Conservation (phyloP, 768 basidiomycete genomes). For the Astraeus odoratus region DNA sequence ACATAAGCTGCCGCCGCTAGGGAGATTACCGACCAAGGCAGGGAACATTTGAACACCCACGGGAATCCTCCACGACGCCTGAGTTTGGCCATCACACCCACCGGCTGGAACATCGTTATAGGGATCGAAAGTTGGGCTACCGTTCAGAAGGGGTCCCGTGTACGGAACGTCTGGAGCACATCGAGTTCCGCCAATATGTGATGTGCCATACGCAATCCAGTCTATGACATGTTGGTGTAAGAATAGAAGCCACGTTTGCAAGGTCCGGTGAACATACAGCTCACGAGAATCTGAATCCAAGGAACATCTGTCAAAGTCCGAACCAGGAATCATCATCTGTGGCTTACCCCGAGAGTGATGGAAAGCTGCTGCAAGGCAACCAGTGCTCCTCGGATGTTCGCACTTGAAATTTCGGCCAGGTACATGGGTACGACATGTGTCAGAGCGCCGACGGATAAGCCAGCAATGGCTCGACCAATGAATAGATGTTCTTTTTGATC, state of each 20-base stretch:
- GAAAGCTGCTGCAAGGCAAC: slow-evolving; percentile 31
- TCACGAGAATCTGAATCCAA: slow-evolving; percentile 21
- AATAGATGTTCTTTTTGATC: slow-evolving; percentile 20
- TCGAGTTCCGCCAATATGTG: slow-evolving; percentile 27
- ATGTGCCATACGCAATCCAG: slow-evolving; percentile 28
- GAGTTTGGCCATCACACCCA: slow-evolving; percentile 24
- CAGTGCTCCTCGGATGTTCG: slow-evolving; percentile 31
- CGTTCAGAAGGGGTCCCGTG: slow-evolving; percentile 24
- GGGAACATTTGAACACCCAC: slow-evolving; percentile 33
- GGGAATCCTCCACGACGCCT: slow-evolving; percentile 31
- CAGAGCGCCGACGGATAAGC: slow-evolving; percentile 14
- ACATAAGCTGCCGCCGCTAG: not conserved
- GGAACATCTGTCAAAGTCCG: not conserved
- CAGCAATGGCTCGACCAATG: slow-evolving; percentile 22
- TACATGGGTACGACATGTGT: slow-evolving; percentile 27
- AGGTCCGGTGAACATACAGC: slow-evolving; percentile 16
- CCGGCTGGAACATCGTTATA: slow-evolving; percentile 24
- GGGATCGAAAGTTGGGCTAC: slow-evolving; percentile 24
- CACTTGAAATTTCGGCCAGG: slow-evolving; percentile 33
- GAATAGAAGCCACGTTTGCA: not conserved
- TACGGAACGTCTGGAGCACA: slow-evolving; percentile 25
- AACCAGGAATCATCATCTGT: not conserved
- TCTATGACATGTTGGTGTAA: slow-evolving; percentile 11
- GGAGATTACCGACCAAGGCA: slow-evolving; percentile 24
- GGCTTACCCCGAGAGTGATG: slow-evolving; percentile 29